Conservation (phyloP, 2,329 filamentous ascomycete genomes). For the Neonectria punicea region DNA sequence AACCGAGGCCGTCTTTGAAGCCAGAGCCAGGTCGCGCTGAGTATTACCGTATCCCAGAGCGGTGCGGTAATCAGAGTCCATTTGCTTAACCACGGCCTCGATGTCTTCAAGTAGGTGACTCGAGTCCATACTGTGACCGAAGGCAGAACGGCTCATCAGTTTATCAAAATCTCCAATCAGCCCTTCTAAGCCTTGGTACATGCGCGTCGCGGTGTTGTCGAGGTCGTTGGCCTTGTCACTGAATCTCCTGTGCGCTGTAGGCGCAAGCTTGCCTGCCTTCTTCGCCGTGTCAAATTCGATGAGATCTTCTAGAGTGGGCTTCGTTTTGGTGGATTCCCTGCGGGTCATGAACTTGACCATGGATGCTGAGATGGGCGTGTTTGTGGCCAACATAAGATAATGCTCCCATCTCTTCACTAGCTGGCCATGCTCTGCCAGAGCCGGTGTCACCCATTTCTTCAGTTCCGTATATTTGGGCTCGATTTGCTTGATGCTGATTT, state of each 20-base stretch:
- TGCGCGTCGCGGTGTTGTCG: constrained; percentile 67
- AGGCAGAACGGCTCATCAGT: constrained; percentile 62
- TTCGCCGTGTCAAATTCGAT: constrained; percentile 79
- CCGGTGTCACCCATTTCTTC: constrained; percentile 75
- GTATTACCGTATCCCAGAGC: constrained; percentile 75
- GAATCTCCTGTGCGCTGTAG: constrained; percentile 68
- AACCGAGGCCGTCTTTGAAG: constrained; percentile 70
- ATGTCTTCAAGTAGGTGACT: constrained; percentile 83
- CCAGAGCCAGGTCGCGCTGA: constrained; percentile 67
- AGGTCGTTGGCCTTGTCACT: constrained; percentile 68
- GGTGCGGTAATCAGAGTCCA: constrained; percentile 85
- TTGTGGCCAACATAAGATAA: constrained; percentile 72
- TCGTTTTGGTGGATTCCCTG: constrained; percentile 55
- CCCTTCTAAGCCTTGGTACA: constrained; percentile 70
- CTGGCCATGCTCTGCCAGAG: constrained; percentile 73
- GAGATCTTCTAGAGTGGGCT: constrained; percentile 76
- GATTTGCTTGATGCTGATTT: constrained; percentile 76
- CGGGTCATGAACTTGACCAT: constrained; percentile 75
- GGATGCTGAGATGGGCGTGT: constrained; percentile 70
- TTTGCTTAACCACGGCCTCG: constrained; percentile 85
- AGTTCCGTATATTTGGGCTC: constrained; percentile 78
- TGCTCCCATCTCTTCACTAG: constrained; percentile 74
- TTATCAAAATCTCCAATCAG: constrained; percentile 73
- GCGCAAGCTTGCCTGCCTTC: constrained; percentile 75
- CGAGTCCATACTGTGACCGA: constrained; percentile 71